Evolutionary conservation across 179 eudicot species (phyloP).

Genomic region (Beta corolliflora): DNA sequence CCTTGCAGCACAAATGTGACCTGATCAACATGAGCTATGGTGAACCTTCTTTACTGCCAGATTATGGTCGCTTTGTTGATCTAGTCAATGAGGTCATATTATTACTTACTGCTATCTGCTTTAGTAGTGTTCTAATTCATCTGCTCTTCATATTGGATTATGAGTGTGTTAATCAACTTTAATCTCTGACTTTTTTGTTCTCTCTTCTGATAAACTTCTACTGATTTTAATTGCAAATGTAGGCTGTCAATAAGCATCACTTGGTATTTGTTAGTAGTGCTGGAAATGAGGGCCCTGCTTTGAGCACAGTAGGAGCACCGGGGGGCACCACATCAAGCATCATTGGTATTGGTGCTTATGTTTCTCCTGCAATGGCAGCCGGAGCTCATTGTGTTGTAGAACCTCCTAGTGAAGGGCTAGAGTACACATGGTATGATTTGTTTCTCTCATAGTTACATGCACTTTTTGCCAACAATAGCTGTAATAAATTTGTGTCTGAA

Average conservation of each 20-base stretch:
- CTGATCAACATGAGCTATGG: constrained; percentile 99
- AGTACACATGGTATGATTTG: constrained; percentile 82
- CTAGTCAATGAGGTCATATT: constrained; percentile 82
- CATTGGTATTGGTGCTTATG: constrained; percentile 98
- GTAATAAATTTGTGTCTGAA: constrained; percentile 6
- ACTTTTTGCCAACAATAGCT: constrained; percentile 9
- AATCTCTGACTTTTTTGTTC: background rate
- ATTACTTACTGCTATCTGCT: background rate
- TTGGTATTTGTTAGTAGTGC: constrained; percentile 90
- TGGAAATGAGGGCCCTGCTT: constrained; percentile 95
- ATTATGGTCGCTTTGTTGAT: constrained; percentile 98
- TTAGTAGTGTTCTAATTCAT: background rate
- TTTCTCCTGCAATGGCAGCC: constrained; percentile 99
- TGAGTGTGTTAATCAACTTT: background rate
- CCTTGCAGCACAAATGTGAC: constrained; percentile 93
- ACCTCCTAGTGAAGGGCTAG: constrained; percentile 89
- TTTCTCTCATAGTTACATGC: background rate
- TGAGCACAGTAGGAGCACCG: constrained; percentile 97
- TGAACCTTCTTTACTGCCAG: constrained; percentile 84
- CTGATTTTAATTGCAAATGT: constrained; percentile 26
- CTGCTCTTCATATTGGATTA: background rate
- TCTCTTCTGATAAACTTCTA: constrained; percentile 1
- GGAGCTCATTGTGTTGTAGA: constrained; percentile 92
- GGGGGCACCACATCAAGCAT: constrained; percentile 99
- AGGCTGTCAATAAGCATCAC: constrained; percentile 92